phyloP scores from a whole-genome alignment of 148 eudicot species.

The Silene conica region DNA sequence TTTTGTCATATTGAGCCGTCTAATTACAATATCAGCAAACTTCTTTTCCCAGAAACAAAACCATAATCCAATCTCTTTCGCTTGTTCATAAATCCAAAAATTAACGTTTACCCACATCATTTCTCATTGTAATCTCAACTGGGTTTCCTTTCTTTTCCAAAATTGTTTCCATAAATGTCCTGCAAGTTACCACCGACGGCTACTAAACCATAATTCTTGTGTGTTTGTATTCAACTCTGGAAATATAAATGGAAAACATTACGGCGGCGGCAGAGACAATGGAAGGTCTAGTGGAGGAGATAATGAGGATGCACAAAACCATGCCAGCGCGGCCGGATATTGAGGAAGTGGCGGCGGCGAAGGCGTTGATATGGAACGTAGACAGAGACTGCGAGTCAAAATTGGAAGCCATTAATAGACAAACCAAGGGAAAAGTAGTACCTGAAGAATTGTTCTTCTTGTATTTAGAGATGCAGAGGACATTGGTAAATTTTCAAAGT shows the following conservation, averaged over 20 bases:
- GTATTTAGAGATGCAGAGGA: slow-evolving; percentile 63
- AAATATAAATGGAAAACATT: slow-evolving; percentile 16
- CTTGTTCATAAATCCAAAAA: background rate
- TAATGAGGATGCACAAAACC: slow-evolving; percentile 57
- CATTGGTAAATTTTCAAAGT: slow-evolving; percentile 43
- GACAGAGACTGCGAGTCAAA: slow-evolving; percentile 56
- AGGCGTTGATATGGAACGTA: slow-evolving; percentile 44
- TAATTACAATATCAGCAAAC: background rate
- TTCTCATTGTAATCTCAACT: background rate
- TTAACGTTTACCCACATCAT: slow-evolving; percentile 6
- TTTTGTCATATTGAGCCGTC: background rate
- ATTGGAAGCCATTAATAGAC: slow-evolving; percentile 54
- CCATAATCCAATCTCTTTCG: background rate
- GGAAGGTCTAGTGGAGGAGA: slow-evolving; percentile 62
- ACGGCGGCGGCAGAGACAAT: slow-evolving; percentile 25
- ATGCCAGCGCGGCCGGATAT: slow-evolving; percentile 64
- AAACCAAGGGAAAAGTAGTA: slow-evolving; percentile 34
- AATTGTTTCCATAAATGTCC: background rate
- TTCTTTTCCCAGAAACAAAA: background rate
- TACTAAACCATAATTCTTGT: background rate
- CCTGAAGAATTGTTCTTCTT: slow-evolving; percentile 65
- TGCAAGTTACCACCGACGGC: background rate
- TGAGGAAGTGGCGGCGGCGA: slow-evolving; percentile 77
- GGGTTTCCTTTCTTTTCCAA: background rate
- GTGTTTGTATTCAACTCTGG: too few species aligned